phyloP scores from a whole-genome alignment of 495 filamentous ascomycete genomes.

The Staphylotrichum longicolle region DNA sequence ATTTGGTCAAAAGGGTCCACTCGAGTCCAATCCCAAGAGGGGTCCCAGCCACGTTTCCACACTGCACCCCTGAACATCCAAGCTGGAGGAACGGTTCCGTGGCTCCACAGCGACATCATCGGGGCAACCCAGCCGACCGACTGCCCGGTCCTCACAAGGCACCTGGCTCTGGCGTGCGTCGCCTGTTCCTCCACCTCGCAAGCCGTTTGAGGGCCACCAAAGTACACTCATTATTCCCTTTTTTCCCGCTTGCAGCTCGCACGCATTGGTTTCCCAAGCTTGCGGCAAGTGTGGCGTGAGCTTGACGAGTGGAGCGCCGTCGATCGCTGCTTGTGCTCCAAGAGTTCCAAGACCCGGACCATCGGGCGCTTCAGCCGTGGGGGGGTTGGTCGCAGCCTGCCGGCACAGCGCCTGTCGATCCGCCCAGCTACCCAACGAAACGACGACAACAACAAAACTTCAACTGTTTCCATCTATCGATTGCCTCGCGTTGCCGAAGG shows the following conservation, averaged over 20 bases:
- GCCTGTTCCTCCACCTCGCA: no score
- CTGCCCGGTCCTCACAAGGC: not conserved
- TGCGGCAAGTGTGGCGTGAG: constrained; percentile 9
- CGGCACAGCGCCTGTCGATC: constrained; percentile 20
- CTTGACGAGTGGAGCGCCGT: not conserved
- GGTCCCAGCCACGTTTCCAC: not conserved
- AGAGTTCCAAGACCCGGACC: not conserved
- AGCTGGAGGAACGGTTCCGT: constrained; percentile 4
- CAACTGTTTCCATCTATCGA: constrained; percentile 15
- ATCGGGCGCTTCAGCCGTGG: constrained; percentile 21
- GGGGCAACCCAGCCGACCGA: not conserved
- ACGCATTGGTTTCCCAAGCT: not conserved
- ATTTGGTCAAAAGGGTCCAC: constrained; percentile 4
- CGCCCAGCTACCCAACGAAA: not conserved
- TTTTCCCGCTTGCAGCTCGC: no score
- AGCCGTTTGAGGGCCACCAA: no score
- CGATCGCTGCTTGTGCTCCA: not conserved
- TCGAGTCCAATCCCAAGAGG: not conserved
- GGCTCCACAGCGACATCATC: constrained; percentile 30
- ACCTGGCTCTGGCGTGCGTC: not conserved
- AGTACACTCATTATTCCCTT: no score
- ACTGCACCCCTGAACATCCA: constrained; percentile 8
- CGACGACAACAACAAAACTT: not conserved
- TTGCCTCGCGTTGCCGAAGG: constrained; percentile 24
- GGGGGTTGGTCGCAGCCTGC: constrained; percentile 22